Percentiles rank a stretch among this genome's conserved stretches.
phyloP scores from a whole-genome alignment of 2,329 filamentous ascomycete genomes.

The Arthroderma sp. region DNA sequence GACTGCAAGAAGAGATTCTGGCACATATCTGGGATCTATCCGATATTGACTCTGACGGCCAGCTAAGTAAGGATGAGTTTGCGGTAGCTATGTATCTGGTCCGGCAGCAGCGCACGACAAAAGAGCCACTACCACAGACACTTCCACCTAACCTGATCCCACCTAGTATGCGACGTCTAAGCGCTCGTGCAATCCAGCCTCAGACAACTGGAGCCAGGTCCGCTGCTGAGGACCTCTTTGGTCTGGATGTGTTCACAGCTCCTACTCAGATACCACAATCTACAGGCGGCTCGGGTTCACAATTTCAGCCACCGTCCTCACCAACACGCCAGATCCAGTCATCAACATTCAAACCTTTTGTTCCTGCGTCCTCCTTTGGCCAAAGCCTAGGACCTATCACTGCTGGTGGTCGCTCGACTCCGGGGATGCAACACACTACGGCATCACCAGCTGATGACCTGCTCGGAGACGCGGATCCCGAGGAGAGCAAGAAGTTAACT shows the following conservation, averaged over 20 bases:
- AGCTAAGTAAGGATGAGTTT: slow-evolving; percentile 78
- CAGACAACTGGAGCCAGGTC: slow-evolving; percentile 52
- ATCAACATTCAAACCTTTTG: slow-evolving; percentile 71
- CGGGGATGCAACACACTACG: slow-evolving; percentile 26
- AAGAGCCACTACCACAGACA: slow-evolving; percentile 59
- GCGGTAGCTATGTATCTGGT: slow-evolving; percentile 97
- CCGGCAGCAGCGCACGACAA: slow-evolving; percentile 68
- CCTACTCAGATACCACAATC: slow-evolving; percentile 52
- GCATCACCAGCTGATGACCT: slow-evolving; percentile 62
- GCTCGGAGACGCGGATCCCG: slow-evolving; percentile 78
- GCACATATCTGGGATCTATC: slow-evolving; percentile 96
- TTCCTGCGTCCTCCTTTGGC: slow-evolving; percentile 86
- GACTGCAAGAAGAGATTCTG: slow-evolving; percentile 73
- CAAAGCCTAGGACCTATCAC: slow-evolving; percentile 70
- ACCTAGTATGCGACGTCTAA: slow-evolving; percentile 61
- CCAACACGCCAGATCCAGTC: slow-evolving; percentile 26
- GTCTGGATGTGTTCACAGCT: slow-evolving; percentile 61
- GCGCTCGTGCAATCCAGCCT: slow-evolving; percentile 23
- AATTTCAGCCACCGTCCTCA: slow-evolving; percentile 43
- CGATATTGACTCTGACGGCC: slow-evolving; percentile 82
- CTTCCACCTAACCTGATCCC: slow-evolving; percentile 74
- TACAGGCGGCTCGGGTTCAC: slow-evolving; percentile 58
- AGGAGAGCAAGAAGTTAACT: slow-evolving; percentile 76
- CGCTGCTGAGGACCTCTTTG: slow-evolving; percentile 86
- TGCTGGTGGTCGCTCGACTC: slow-evolving; percentile 43